Conservation (phyloP, 345 rosid genomes). For the Hibiscus syriacus region DNA sequence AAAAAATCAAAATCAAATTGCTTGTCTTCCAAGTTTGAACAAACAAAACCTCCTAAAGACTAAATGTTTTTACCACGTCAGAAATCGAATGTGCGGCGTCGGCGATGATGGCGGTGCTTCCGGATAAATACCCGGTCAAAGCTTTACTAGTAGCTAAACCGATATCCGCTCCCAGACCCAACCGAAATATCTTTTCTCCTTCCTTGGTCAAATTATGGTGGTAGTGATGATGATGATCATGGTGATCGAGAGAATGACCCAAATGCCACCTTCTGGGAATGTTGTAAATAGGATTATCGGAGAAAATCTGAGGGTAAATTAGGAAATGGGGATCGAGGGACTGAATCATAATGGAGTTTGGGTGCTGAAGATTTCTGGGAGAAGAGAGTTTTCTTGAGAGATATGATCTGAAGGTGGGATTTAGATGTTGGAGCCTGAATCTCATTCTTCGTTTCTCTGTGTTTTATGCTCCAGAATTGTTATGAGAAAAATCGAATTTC, state of each 20-base stretch:
- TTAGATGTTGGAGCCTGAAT: slow-evolving; percentile 34
- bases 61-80: slow-evolving; percentile 45
- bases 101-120: slow-evolving; percentile 62
- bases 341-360: slow-evolving; percentile 6
- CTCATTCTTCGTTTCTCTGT: slow-evolving; percentile 27
- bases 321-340: slow-evolving; percentile 21
- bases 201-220: slow-evolving; percentile 26
- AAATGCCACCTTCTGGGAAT: slow-evolving; percentile 64
- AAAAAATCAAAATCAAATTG: not conserved
- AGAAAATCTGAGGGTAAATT: not conserved
- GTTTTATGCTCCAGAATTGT: slow-evolving; percentile 11
- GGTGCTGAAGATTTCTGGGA: slow-evolving; percentile 10
- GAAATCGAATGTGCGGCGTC: slow-evolving; percentile 70
- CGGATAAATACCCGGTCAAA: slow-evolving; percentile 50
- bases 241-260: slow-evolving; percentile 46
- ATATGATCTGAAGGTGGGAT: slow-evolving; percentile 32
- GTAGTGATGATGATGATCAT: slow-evolving; percentile 12
- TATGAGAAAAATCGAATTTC: not conserved
- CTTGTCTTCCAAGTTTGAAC: not conserved
- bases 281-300: slow-evolving; percentile 18
- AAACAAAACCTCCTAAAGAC: not conserved
- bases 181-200: slow-evolving; percentile 66
- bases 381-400: slow-evolving; percentile 23
- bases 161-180: slow-evolving; percentile 63
- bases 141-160: slow-evolving; percentile 59